Evolutionary conservation across 2,329 filamentous ascomycete species (phyloP).

Genomic region (Colletotrichum sidae): DNA sequence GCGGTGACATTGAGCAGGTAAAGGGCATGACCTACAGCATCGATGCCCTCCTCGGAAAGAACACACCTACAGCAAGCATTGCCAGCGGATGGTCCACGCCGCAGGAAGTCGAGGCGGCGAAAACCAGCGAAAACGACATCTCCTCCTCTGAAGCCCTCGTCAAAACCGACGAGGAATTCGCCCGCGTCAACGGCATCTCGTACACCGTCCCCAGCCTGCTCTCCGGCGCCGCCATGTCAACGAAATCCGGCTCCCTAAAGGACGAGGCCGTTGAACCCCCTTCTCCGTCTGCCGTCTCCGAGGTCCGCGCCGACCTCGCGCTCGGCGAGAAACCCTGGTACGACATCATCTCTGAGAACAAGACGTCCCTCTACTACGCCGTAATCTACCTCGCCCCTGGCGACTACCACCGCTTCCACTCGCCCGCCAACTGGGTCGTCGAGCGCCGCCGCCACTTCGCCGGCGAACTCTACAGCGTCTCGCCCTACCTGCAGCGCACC

Average conservation of each 20-base stretch:
- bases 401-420: constrained; percentile 99
- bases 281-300: constrained; percentile 78
- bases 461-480: constrained; percentile 94
- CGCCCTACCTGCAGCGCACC: constrained; percentile 92
- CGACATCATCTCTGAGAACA: constrained; percentile 70
- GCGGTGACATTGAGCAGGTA: constrained; percentile 96
- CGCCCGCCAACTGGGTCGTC: constrained; percentile 93
- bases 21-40: constrained; percentile 99
- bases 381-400: constrained; percentile 97
- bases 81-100: constrained; percentile 49
- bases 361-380: constrained; percentile 86
- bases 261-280: constrained; percentile 78
- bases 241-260: constrained; percentile 63
- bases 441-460: constrained; percentile 96
- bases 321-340: constrained; percentile 79
- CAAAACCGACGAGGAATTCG: constrained; percentile 90
- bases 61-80: constrained; percentile 67
- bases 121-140: constrained; percentile 43
- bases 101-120: constrained; percentile 41
- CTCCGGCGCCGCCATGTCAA: constrained; percentile 71
- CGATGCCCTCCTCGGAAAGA: constrained; percentile 86
- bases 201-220: constrained; percentile 92
- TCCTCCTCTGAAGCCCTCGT: constrained; percentile 74
- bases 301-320: constrained; percentile 87
- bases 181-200: constrained; percentile 91